Evolutionary conservation across 352 stramenopile genomes (phyloP), one percentile per base, ranked within the genome.

Genomic region (Thalassiosira livingstoniorum): DNA sequence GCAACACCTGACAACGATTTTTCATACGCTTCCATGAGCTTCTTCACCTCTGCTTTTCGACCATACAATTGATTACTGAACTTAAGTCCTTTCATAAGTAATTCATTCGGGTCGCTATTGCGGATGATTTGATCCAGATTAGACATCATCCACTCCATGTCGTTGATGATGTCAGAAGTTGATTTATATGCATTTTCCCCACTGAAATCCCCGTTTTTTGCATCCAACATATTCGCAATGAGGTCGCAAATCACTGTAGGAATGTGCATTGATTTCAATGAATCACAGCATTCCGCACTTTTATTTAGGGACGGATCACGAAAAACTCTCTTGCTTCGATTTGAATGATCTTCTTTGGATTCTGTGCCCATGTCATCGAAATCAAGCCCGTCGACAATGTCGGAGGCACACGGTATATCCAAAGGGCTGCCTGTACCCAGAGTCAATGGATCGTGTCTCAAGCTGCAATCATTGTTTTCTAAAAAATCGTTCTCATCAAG

Each of bases 161-260:
- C 70, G 21, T 71, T n/a, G 1, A 31, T 45, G n/a, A 78, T 58
- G 1, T 78, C 70, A 2, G 2, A 4, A 18, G 71, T 78, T 5
- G 23, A 11, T 2, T 32, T 7, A 32, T 78, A 78, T 2, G 70
- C 18, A 21, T 78, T 55, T 34, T 70, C 42, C 63, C 37, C 39
- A 35, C 55, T 70, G 21, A 78, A 42, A 54, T 61, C 61, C 5
- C 58, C 70, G 25, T 70, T 71, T 18, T 15, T 47, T 3, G 21
- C 62, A 39, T 70, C 57, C 18, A 78, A 32, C 70, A 78, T 78
- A 27, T 78, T 70, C 4, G 18, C 70, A 63, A 78, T 43, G 23
- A 78, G 34, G 42, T 78, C 43, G 42, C 70, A 78, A 10, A 78
- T 4, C 25, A 42, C 0, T 35, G 0, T 53, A 11, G 70, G 70